Percentiles rank a stretch among this genome's conserved stretches.
phyloP scores from a whole-genome alignment of 768 basidiomycete species.

The Podaxis rugospora region DNA sequence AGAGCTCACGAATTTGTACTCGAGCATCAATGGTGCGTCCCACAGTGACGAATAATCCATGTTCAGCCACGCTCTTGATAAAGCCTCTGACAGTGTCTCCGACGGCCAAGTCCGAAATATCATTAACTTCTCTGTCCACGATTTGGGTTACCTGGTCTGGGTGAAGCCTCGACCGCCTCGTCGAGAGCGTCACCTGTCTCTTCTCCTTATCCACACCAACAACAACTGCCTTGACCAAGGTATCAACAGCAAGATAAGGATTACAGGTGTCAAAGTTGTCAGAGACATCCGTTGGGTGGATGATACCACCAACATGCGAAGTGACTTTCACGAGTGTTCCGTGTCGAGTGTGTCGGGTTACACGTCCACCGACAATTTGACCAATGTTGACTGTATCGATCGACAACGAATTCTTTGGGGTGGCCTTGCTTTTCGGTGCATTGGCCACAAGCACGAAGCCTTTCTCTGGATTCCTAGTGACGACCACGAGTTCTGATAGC shows the following conservation, averaged over 20 bases:
- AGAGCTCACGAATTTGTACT: constrained; percentile 90
- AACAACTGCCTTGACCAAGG: constrained; percentile 68
- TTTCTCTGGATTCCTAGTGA: constrained; percentile 82
- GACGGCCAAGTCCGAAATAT: constrained; percentile 55
- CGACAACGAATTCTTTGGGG: constrained; percentile 46
- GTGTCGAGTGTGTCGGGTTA: constrained; percentile 64
- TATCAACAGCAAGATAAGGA: constrained; percentile 57
- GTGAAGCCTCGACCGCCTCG: constrained; percentile 66
- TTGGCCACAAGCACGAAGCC: constrained; percentile 83
- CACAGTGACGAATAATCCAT: constrained; percentile 86
- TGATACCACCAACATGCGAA: constrained; percentile 62
- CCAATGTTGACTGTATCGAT: constrained; percentile 68
- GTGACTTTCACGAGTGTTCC: constrained; percentile 79
- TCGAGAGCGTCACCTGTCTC: constrained; percentile 75
- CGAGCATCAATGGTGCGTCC: constrained; percentile 84
- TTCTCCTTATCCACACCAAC: constrained; percentile 62
- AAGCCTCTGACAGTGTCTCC: constrained; percentile 84
- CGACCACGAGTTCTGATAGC: constrained; percentile 79
- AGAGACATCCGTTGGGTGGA: constrained; percentile 77
- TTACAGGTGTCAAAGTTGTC: constrained; percentile 70
- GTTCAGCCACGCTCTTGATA: constrained; percentile 81
- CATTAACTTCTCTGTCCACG: constrained; percentile 65
- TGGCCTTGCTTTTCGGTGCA: constrained; percentile 53
- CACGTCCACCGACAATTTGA: constrained; percentile 75
- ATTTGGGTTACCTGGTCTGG: constrained; percentile 45